Evolutionary conservation across 139 green algal species (phyloP).

Genomic region (Coelastrella sp.): DNA sequence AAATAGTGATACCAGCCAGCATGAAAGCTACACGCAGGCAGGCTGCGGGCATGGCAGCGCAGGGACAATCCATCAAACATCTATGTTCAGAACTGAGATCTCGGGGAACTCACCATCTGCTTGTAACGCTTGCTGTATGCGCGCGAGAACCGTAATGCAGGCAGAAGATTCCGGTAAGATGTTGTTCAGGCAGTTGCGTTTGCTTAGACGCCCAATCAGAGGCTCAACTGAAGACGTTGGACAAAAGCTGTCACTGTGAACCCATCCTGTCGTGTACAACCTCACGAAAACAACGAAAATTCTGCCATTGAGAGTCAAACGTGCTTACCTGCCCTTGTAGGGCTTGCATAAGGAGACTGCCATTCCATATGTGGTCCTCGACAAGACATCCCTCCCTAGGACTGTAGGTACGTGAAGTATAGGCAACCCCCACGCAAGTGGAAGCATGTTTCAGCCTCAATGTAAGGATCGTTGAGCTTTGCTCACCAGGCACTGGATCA

Average conservation of each 20-base stretch:
- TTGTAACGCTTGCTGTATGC: conserved; percentile 33
- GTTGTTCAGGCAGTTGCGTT: background rate
- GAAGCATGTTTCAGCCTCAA: conserved; percentile 20
- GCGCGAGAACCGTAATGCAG: background rate
- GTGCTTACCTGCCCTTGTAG: conserved; percentile 20
- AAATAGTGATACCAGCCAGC: no score
- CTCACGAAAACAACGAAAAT: background rate
- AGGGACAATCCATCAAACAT: background rate
- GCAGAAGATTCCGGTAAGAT: background rate
- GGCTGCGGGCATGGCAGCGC: background rate
- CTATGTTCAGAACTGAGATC: background rate
- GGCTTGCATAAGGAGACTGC: conserved; percentile 13
- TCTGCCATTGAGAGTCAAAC: background rate
- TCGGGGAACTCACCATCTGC: conserved; percentile 36
- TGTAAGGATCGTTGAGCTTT: background rate
- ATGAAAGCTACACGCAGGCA: background rate
- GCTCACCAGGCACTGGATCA: background rate
- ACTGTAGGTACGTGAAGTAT: background rate
- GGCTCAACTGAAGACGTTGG: background rate
- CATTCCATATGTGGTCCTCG: background rate
- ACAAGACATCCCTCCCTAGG: conserved; percentile 19
- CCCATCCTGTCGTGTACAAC: background rate
- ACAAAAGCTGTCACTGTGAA: background rate
- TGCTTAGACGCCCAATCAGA: no score
- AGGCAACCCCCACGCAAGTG: background rate